Percentiles rank a stretch among this genome's conserved stretches.
phyloP scores from a whole-genome alignment of 202 grass and related monocot genomes.

The Dendrocalamus latiflorus region DNA sequence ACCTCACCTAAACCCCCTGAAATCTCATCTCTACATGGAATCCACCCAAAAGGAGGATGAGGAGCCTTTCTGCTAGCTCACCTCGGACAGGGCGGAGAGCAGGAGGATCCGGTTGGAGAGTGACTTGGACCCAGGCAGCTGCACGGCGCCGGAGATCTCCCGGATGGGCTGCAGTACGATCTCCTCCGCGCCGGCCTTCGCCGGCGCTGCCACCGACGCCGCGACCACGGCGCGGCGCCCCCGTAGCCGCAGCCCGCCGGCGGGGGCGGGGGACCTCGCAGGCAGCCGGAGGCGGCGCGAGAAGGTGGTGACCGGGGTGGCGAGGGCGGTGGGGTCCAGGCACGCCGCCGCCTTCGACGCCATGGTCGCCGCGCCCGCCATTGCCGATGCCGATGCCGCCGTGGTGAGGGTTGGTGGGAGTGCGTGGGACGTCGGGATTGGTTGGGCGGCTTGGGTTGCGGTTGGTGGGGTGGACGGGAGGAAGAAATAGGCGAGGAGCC shows the following conservation, averaged over 20 bases:
- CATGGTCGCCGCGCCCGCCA: neutral
- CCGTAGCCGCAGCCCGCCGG: conserved; percentile 6
- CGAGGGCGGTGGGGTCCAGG: conserved; percentile 16
- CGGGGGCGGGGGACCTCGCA: neutral
- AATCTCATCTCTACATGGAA: neutral
- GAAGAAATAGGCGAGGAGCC: conserved; percentile 33
- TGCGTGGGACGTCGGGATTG: neutral
- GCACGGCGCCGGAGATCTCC: conserved; percentile 75
- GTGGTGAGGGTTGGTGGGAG: conserved; percentile 15
- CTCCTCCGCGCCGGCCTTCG: conserved; percentile 56
- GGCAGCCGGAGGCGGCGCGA: conserved; percentile 23
- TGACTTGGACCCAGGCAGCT: conserved; percentile 92
- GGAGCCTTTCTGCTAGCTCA: neutral
- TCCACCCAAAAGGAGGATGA: neutral
- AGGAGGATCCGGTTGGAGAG: conserved; percentile 98
- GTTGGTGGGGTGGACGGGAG: conserved; percentile 11
- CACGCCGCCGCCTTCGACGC: conserved; percentile 16
- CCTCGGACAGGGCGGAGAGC: conserved; percentile 82
- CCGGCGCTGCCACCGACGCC: conserved; percentile 46
- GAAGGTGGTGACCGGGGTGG: neutral
- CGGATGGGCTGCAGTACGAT: conserved; percentile 29
- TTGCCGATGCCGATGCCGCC: neutral
- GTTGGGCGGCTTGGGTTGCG: neutral
- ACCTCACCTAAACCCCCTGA: conserved; percentile 17
- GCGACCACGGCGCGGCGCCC: conserved; percentile 3